Evolutionary conservation across 129 eudicot species (phyloP), one percentile per base, ranked within the genome.

Genomic region (Erigeron canadensis): DNA sequence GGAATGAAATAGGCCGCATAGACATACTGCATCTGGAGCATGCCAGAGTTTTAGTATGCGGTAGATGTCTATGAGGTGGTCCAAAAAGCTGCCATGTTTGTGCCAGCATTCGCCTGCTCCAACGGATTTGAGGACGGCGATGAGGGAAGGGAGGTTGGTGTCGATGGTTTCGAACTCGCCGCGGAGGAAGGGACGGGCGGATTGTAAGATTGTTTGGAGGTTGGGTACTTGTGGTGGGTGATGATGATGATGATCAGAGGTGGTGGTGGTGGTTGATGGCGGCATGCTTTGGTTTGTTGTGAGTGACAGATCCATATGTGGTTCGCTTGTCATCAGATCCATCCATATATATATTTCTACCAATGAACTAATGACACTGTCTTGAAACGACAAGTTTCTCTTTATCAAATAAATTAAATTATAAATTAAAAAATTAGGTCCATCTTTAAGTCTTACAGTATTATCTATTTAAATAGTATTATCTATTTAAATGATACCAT

Each of bases 61-160:
- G 72, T 89, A 84, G 62, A 86, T 80, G 75, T 88, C 96, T 50
- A 87, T 22, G n/a, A 94, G 89, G 79, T 94, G 99, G 16, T 87
- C 96, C 22, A 94, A 96, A 79, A 94, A 94, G 67, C 91, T 94
- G 70, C 97, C 99, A 62, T 94, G 97, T 70, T 90, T 89, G 86
- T 94, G 99, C 97, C 99, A 94, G 81, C 99, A 94, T 79, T 94
- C 99, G 18, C 91, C 97, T 45, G 99, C 99, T 0, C 99, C 99
- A 48, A 84, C 99, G 10, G 93, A 84, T 5, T 81, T 76, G 5
- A 94, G 70, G 40, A 94, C 96, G n/a, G 95, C 63, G 61, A 93
- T 40, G 18, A 87, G 83, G 19, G 84, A 63, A 1, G 97, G 96
- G 13, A 94, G 87, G 18, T 81, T 80, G 11, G 38, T 39, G 79